Base-by-base conservation (phyloP, 1,284 basidiomycete genomes). In the Trichosporon faecale region DNA sequence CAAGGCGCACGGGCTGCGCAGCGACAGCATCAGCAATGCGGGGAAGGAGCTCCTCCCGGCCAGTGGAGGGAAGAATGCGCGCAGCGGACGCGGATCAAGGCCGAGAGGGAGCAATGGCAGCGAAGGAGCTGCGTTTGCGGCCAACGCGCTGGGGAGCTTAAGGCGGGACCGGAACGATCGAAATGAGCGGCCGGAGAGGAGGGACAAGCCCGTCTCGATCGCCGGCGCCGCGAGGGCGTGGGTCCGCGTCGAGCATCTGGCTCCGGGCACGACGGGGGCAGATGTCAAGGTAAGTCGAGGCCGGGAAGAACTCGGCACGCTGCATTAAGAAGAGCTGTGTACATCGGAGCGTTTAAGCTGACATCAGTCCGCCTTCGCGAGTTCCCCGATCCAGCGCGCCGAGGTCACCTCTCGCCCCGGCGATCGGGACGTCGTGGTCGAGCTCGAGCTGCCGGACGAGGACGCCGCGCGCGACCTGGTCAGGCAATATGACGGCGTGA, bases 351-450 rank as follows among this genome's bases (percentile, higher is more conserved):
- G 9, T 33, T 9, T 9, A 12, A 18, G 64, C 68, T 69, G 55
- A 67, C 37, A 44, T 21, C 71, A 89, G 88, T 91, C 91, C 27
- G 94, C 94, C 70, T 95, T 95, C 86, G 90, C 90, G 74, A 88
- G 91, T 75, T 91, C 91, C 3, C 84, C 87, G 12, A 89, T 94
- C 73, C 85, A 87, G 29, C 84, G 86, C 29, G 86, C 89, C 6
- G 86, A 86, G 23, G 72, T 82, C 3, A 76, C 80, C 49, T 74
- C 82, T 0, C 65, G 71, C 16, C 82, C 85, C 12, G 6, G 44
- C 14, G 69, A 68, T 33, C 31, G 52, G 11, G 86, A 88, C 52
- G 88, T 91, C 8, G 82, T 86, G 2, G 90, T 94, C 64, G 88
- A 91, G 27, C 84, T 94, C 25, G 90, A 90, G 18, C 90, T 91